Evolutionary conservation across 1,284 basidiomycete species (phyloP), one percentile per base, ranked within the genome.

Genomic region (Sanghuangporus sanghuang): DNA sequence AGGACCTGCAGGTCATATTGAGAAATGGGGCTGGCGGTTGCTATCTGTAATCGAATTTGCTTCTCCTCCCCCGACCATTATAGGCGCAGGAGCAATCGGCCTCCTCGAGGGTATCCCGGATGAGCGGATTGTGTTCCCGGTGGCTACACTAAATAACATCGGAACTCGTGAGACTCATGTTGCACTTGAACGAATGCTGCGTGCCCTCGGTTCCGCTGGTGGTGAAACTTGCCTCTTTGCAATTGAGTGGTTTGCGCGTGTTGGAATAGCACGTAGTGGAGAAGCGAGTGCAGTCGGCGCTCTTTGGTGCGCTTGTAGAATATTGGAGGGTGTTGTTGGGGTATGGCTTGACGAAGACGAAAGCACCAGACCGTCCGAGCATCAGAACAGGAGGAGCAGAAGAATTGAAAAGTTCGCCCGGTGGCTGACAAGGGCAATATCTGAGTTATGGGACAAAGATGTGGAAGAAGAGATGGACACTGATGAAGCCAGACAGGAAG

Each of bases 1-100:
- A 0, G 93, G 94, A 2, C 89, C 93, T 0, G 81, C 78, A 0
- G 94, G 94, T 4, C 86, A 89, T 0, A 86, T 96, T 18, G 92
- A 96, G 69, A 87, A 87, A 73, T 96, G 94, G 95, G 92, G 92
- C 1, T 93, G 89, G 87, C 83, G 85, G 49, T 71, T 96, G 1
- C 79, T 96, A 35, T 83, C 85, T 2, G 90, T 89, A 14, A 76
- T 96, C 35, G 86, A 92, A 68, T 84, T 96, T 65, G 78, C 78
- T 0, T 78, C 81, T 39, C 88, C 86, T 3, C 71, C 79, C 0
- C 78, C 79, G 35, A 70, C 82, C 12, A 77, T 81, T 12, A 74
- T 76, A 46, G 73, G 76, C 4, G 82, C 81, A 0, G 84, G 81
- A 59, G 73, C 85, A n/a, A 78, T 85, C 57, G 62, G 63, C 9